These are phyloP conservation scores for Saturnispora serradocipensis DNA, from an alignment of 805 yeast species.

Conservation along the genomic window DNA sequence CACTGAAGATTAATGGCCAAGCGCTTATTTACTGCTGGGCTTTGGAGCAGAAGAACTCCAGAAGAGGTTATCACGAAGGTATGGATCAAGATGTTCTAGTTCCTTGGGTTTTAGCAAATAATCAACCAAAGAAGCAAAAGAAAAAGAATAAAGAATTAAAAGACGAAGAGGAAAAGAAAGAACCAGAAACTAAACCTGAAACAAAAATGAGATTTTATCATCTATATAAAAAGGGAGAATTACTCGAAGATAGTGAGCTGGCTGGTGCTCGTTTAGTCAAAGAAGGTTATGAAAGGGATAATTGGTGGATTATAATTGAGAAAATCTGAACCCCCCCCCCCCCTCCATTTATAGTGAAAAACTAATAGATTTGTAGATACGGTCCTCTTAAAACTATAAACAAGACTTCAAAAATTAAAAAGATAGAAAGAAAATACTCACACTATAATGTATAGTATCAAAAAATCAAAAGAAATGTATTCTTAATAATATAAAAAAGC, in stretches of 20 bases:
- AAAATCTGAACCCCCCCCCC: conserved; percentile 19
- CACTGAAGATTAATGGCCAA: conserved; percentile 48
- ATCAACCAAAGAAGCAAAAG: conserved; percentile 30
- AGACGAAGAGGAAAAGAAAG: conserved; percentile 16
- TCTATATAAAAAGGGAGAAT: conserved; percentile 75
- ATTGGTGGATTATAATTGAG: conserved; percentile 73
- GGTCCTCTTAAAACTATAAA: neutral
- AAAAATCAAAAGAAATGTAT: neutral
- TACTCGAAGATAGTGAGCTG: conserved; percentile 52
- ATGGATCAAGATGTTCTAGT: conserved; percentile 90
- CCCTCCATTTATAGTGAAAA: conserved; percentile 6
- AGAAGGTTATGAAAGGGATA: conserved; percentile 85
- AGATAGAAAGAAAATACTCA: neutral
- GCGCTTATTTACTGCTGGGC: conserved; percentile 95
- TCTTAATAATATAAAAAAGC: neutral
- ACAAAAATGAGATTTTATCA: conserved; percentile 85
- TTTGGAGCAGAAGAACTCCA: conserved; percentile 74
- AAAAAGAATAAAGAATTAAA: conserved; percentile 17
- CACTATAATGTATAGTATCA: neutral
- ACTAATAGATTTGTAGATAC: neutral
- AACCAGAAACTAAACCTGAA: conserved; percentile 22
- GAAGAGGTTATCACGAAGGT: conserved; percentile 87
- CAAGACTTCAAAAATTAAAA: neutral
- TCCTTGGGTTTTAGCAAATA: conserved; percentile 80
- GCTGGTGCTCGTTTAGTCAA: conserved; percentile 68